Conservation (phyloP, 2,329 filamentous ascomycete species). For the Colletotrichum cereale region DNA sequence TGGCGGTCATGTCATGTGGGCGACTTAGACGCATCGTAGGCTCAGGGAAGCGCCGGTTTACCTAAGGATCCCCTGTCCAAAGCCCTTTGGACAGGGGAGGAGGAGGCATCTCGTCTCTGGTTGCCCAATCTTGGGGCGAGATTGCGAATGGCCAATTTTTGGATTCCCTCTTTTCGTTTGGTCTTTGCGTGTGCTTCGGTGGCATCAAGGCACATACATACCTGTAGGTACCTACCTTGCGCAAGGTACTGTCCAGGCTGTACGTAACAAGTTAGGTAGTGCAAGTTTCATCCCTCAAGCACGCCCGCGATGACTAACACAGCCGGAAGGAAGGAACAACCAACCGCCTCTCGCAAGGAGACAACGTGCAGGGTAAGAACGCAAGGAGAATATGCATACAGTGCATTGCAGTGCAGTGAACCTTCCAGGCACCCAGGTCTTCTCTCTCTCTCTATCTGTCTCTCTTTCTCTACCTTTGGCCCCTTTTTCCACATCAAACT, state of each 20-base stretch:
- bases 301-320: not conserved
- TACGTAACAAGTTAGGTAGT: not conserved
- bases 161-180: not conserved
- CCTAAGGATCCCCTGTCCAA: constrained; percentile 12
- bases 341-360: not conserved
- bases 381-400: not conserved
- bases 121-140: constrained; percentile 28
- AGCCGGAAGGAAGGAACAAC: no score
- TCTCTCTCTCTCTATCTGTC: constrained; percentile 4
- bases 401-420: constrained; percentile 8
- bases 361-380: not conserved
- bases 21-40: constrained; percentile 1
- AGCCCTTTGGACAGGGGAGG: no score
- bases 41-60: constrained; percentile 7
- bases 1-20: constrained; percentile 11
- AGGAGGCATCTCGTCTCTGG: constrained; percentile 30
- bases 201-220: not conserved
- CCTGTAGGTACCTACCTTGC: no score
- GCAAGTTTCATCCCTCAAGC: not conserved
- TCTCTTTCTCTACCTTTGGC: not conserved
- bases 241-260: not conserved
- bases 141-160: constrained; percentile 20
- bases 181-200: constrained; percentile 1
- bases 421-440: not conserved
- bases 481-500: not conserved